These are phyloP conservation scores for Diplodia corticola DNA, from an alignment of 2,329 filamentous ascomycete genomes.

Conservation along the genomic window DNA sequence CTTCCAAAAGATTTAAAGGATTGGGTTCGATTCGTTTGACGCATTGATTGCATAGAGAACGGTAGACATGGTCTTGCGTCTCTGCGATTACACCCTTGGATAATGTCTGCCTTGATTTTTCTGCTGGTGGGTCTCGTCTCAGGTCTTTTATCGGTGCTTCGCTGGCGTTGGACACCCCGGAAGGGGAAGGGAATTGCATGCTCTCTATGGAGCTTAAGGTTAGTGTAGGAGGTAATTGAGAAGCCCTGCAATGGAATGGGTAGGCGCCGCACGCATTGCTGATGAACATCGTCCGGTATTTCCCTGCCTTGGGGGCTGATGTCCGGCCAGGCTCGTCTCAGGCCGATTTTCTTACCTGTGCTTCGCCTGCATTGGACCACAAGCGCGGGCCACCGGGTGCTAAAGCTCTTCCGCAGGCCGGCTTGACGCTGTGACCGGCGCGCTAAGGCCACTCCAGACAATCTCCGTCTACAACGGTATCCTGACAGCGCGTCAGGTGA, in stretches of 20 bases:
- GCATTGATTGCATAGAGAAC: neutral
- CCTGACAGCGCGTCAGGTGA: constrained; percentile 14
- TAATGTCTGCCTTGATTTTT: neutral
- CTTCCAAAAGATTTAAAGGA: neutral
- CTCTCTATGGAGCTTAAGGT: neutral
- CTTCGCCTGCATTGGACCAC: neutral
- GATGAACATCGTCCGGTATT: neutral
- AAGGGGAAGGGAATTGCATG: neutral
- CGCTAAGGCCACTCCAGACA: constrained; percentile 11
- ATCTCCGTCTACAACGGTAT: constrained; percentile 18
- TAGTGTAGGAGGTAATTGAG: neutral
- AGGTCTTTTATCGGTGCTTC: neutral
- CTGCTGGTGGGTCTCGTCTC: neutral
- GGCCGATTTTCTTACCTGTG: constrained; percentile 12
- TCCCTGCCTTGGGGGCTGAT: constrained; percentile 5
- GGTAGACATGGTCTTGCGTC: neutral
- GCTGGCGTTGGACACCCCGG: constrained; percentile 6
- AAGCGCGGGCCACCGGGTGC: constrained; percentile 11
- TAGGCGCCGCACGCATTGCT: neutral
- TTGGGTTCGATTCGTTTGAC: neutral
- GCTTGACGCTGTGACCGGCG: neutral
- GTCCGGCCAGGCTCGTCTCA: constrained; percentile 15
- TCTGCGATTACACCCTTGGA: neutral
- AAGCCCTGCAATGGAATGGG: neutral
- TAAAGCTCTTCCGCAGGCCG: constrained; percentile 1